Percentiles rank a stretch among this genome's conserved stretches.
These are phyloP conservation scores for Grigorovia yakushimaensis DNA, from an alignment of 805 yeast species.

Conservation along the genomic window DNA sequence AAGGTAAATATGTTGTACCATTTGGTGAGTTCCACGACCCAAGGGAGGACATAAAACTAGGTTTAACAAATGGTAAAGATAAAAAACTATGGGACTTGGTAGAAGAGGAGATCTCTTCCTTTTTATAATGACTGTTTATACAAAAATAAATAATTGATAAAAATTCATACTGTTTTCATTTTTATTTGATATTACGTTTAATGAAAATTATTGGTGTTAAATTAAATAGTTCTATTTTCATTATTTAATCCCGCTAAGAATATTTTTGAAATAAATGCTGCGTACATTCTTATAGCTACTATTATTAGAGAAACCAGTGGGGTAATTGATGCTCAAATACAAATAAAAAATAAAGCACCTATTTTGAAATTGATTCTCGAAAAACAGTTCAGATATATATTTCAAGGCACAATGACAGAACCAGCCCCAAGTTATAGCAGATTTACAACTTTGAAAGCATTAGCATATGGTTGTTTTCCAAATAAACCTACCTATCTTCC, in stretches of 20 bases:
- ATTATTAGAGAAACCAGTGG: too few species aligned
- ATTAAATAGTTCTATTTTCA: too few species aligned
- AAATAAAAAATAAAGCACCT: neutral
- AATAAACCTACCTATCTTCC: slow-evolving; percentile 24
- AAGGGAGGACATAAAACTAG: slow-evolving; percentile 17
- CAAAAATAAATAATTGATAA: too few species aligned
- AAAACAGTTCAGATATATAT: too few species aligned
- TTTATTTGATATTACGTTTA: too few species aligned
- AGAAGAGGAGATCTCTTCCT: slow-evolving; percentile 6
- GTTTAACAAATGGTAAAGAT: neutral
- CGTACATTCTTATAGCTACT: too few species aligned
- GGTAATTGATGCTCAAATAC: too few species aligned
- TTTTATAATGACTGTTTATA: too few species aligned
- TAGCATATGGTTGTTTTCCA: slow-evolving; percentile 20
- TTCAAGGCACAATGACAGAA: slow-evolving; percentile 11
- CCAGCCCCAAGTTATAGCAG: slow-evolving; percentile 18
- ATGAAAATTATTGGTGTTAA: too few species aligned
- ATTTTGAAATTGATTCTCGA: neutral
- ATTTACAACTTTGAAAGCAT: slow-evolving; percentile 8
- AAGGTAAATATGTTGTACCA: slow-evolving; percentile 30
- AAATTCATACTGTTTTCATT: too few species aligned
- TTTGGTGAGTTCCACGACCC: slow-evolving; percentile 27
- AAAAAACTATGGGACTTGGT: neutral
- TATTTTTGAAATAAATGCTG: too few species aligned
- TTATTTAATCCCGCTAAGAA: too few species aligned